These are phyloP conservation scores for Kwoniella heveanensis DNA, from an alignment of 768 basidiomycete genomes.

Conservation along the genomic window DNA sequence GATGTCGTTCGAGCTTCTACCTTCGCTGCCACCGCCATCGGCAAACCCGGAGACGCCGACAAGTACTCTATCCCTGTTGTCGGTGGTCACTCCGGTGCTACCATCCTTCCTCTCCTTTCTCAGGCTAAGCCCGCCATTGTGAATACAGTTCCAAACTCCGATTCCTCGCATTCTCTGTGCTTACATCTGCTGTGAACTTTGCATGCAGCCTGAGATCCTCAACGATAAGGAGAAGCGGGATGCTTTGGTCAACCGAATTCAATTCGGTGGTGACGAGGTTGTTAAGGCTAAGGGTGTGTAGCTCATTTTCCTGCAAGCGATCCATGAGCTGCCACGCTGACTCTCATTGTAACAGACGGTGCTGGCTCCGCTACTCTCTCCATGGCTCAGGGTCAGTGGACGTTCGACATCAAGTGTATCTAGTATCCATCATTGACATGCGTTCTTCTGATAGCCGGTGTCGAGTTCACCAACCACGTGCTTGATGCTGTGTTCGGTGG, in stretches of 20 bases:
- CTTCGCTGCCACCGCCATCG: constrained; percentile 74
- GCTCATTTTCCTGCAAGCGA: not conserved
- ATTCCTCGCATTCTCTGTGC: not conserved
- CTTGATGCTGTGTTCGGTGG: constrained; percentile 66
- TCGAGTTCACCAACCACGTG: constrained; percentile 68
- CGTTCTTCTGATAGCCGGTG: constrained; percentile 60
- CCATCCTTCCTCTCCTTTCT: constrained; percentile 93
- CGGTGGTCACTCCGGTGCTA: constrained; percentile 95
- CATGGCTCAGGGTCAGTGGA: constrained; percentile 59
- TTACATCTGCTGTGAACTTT: not conserved
- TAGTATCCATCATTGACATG: not conserved
- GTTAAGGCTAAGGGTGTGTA: constrained; percentile 79
- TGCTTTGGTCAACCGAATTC: constrained; percentile 86
- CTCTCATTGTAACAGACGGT: constrained; percentile 60
- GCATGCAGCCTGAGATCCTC: constrained; percentile 63
- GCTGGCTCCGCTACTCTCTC: constrained; percentile 74
- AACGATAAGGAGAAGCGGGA: constrained; percentile 68
- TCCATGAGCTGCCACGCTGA: constrained; percentile 8
- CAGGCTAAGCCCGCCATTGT: constrained; percentile 62
- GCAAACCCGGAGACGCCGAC: constrained; percentile 58
- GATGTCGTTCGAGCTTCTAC: constrained; percentile 95
- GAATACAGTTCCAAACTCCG: constrained; percentile 16
- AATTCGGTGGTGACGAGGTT: constrained; percentile 97
- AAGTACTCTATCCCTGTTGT: constrained; percentile 81
- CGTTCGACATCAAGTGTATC: too few relatives aligned